Base-by-base conservation (phyloP, 176 grass and related monocot species). In the Aegilops sharonensis region DNA sequence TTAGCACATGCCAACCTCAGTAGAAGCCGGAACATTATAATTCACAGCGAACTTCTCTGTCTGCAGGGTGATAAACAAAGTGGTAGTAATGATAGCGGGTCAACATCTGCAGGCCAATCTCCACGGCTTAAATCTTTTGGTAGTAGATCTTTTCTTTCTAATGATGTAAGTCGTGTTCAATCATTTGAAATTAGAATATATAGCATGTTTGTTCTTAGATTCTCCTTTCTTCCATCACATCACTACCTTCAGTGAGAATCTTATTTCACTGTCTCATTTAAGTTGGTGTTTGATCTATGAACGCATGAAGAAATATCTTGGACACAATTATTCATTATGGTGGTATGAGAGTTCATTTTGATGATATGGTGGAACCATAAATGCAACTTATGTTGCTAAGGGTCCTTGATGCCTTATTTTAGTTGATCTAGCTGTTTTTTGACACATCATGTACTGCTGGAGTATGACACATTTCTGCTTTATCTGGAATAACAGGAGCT, bases 21-120 rank as follows among this genome's bases (percentile, higher is more conserved):
- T 74, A 35, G 66, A 85, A 83, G 60, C 7, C 78, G 42, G 39
- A 42, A 9, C 66, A 40, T 83, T 56, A 71, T 77, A 75, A 68
- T 52, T 81, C 25, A 72, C 21, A 35, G 12, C 37, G 0, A 57
- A 13, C 14, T 80, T 27, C 17, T 85, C 27, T 71, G 5, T 92
- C 81, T 90, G 78, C 84, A 95, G 94, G 87, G 81, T 63, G 89
- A 89, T 68, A 89, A 87, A 85, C 91, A 89, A 89, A 89, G 82
- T 85, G 75, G 82, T 85, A 71, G 82, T 78, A 80, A 83, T 85
- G 91, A 91, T 87, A 90, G 87, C 76, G 82, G 84, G 74, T 90
- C 90, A 78, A 86, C 91, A 77, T 89, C 86, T 4, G 78, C 84
- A 4, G 68, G 89, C 67, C 91, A 91, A 39, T 82, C 94, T 87